Evolutionary conservation across 2,329 filamentous ascomycete genomes (phyloP).

Genomic region (Trichophyton verrucosum): DNA sequence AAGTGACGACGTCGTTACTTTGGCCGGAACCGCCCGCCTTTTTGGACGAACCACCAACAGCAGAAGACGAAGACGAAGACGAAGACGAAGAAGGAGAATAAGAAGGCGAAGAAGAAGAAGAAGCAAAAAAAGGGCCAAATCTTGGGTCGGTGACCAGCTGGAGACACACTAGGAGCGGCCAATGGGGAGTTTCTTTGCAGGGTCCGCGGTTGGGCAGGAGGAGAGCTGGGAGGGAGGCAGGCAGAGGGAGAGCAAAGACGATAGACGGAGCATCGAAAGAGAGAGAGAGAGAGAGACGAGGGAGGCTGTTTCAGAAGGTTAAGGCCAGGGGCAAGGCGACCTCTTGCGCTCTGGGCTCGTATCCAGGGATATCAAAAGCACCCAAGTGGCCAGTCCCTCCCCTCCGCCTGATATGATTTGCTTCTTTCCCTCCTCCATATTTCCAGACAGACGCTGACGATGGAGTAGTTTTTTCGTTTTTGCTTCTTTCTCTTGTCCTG

Average conservation of each 20-base stretch:
- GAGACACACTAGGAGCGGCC: background rate
- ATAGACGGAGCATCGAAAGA: background rate
- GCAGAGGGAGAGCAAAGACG: background rate
- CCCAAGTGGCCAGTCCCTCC: background rate
- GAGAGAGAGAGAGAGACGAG: background rate
- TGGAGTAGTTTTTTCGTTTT: no score
- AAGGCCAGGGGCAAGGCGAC: background rate
- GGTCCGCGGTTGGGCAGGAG: background rate
- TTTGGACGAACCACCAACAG: no score
- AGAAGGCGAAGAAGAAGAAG: no score
- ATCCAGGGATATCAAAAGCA: background rate
- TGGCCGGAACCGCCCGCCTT: no score
- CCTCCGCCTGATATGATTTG: background rate
- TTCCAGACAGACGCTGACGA: no score
- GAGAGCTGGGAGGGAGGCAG: no score
- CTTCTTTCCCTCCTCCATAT: background rate
- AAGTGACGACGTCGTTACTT: no score
- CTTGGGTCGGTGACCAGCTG: background rate
- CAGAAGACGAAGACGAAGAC: background rate
- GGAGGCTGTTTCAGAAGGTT: background rate
- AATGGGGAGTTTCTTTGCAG: background rate
- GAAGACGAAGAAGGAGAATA: background rate
- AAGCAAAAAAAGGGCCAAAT: background rate
- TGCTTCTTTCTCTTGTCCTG: no score
- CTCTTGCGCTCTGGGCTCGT: no score